A percentile compares a stretch with the other conserved stretches of the same genome.
These are phyloP conservation scores for Linnemannia elongata DNA, from an alignment of 192 early-diverging fungal genomes.

Conservation along the genomic window DNA sequence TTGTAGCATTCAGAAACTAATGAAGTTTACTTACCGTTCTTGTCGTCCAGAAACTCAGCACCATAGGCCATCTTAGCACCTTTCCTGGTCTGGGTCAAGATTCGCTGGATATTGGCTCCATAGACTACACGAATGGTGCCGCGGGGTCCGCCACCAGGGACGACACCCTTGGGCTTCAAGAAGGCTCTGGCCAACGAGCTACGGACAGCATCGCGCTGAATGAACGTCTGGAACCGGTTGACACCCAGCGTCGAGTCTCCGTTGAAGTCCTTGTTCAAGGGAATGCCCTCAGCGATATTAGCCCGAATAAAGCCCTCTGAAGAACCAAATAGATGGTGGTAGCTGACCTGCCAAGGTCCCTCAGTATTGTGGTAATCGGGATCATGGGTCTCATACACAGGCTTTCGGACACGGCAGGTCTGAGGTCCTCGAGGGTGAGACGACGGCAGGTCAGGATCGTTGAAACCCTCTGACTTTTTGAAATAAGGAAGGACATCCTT, in stretches of 20 bases:
- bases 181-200: constrained; percentile 38
- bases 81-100: constrained; percentile 25
- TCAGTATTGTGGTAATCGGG: constrained; percentile 37
- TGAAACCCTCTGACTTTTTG: constrained; percentile 42
- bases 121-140: constrained; percentile 37
- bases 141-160: background rate
- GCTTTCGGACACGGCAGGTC: constrained; percentile 20
- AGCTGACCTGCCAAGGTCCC: constrained; percentile 45
- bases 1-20: background rate
- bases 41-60: constrained; percentile 42
- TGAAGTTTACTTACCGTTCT: constrained; percentile 18
- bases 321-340: constrained; percentile 21
- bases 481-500: constrained; percentile 34
- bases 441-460: constrained; percentile 27
- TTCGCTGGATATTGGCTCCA: constrained; percentile 38
- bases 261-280: constrained; percentile 44
- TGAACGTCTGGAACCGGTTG: constrained; percentile 44
- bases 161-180: constrained; percentile 6
- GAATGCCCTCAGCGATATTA: constrained; percentile 23
- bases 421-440: constrained; percentile 34
- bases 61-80: constrained; percentile 39
- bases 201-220: constrained; percentile 38
- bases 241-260: constrained; percentile 33
- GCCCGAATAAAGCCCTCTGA: constrained; percentile 30
- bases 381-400: constrained; percentile 27